Evolutionary conservation across 2,329 filamentous ascomycete species (phyloP).

Genomic region (Cordyceps farinosa): DNA sequence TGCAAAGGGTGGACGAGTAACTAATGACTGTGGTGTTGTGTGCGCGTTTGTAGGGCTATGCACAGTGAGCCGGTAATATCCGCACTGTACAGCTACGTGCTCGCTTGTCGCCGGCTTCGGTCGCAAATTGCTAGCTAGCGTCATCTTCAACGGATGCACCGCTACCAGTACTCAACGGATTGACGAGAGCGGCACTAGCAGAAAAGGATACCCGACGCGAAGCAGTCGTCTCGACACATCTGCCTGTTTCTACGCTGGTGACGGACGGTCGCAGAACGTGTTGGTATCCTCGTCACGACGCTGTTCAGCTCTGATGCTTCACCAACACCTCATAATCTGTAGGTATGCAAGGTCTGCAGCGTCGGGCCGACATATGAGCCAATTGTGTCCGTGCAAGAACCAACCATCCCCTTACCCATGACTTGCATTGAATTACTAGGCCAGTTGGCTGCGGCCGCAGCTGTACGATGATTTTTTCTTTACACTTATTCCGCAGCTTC

Average conservation of each 20-base stretch:
- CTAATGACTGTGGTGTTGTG: background rate
- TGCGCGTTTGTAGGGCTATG: too few relatives aligned
- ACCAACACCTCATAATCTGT: background rate
- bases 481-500: background rate
- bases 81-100: background rate
- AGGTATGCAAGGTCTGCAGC: background rate
- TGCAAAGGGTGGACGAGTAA: background rate
- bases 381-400: background rate
- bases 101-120: conserved; percentile 5
- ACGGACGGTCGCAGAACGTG: background rate
- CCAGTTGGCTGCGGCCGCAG: background rate
- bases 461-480: too few relatives aligned
- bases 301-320: background rate
- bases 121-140: conserved; percentile 3
- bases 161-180: background rate
- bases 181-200: background rate
- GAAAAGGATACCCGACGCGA: background rate
- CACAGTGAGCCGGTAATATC: background rate
- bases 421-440: background rate
- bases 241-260: background rate
- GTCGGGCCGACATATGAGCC: conserved; percentile 1
- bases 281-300: background rate
- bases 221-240: background rate
- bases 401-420: background rate
- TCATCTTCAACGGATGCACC: background rate